Conservation (phyloP, 192 early-diverging fungal species). For the Fimicolochytrium jonesii region DNA sequence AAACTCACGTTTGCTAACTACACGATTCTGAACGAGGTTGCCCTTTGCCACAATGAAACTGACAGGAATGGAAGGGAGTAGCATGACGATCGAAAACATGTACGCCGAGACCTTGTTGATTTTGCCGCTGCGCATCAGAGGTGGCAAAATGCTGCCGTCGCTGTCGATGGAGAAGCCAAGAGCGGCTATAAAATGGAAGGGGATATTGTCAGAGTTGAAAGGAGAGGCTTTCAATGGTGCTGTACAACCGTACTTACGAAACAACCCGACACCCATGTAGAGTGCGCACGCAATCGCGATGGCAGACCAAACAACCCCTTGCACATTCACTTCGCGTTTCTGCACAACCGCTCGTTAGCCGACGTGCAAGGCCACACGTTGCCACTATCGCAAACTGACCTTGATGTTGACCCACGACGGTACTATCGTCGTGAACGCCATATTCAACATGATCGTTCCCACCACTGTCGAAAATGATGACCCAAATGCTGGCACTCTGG, state of each 20-base stretch:
- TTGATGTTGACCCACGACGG: constrained; percentile 60
- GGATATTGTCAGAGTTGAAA: background rate
- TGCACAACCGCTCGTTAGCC: constrained; percentile 4
- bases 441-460: constrained; percentile 50
- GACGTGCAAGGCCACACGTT: no score
- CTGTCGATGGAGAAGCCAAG: constrained; percentile 30
- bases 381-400: no score
- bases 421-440: constrained; percentile 48
- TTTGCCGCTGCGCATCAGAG: constrained; percentile 16
- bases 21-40: constrained; percentile 48
- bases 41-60: constrained; percentile 42
- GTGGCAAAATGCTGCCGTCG: constrained; percentile 32
- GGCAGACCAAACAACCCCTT: constrained; percentile 43
- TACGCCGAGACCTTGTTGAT: constrained; percentile 43
- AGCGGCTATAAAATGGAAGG: constrained; percentile 12
- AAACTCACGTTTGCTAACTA: constrained; percentile 22
- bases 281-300: constrained; percentile 28
- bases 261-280: constrained; percentile 43
- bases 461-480: constrained; percentile 28
- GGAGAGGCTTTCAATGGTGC: background rate
- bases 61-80: constrained; percentile 49
- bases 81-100: constrained; percentile 46
- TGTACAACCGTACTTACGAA: constrained; percentile 24
- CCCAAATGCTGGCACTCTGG: constrained; percentile 31
- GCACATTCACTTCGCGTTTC: constrained; percentile 46